Base-by-base conservation (phyloP, 2,329 filamentous ascomycete genomes). In the Chaetomiaceae sp. region DNA sequence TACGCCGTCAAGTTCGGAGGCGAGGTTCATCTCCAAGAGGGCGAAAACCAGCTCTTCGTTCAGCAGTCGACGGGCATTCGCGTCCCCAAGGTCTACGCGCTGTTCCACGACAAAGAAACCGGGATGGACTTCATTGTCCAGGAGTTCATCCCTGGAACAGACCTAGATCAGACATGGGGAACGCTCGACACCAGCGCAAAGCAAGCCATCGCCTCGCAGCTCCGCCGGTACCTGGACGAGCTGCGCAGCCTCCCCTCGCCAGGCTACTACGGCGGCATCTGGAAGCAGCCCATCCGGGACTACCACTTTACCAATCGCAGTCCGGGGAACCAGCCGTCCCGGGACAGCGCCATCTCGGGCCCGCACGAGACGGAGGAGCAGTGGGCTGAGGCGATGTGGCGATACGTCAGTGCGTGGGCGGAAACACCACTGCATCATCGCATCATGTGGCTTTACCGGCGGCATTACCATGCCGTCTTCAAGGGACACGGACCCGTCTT, bases 101-200 rank as follows among this genome's bases (percentile, higher is more conserved):
- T n/a, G n/a, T n/a, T n/a, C n/a, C n/a, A n/a, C n/a, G n/a, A n/a
- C n/a, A n/a, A n/a, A n/a, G n/a, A n/a, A n/a, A n/a, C n/a, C n/a
- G n/a, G n/a, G n/a, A n/a, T n/a, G n/a, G 15, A n/a, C 11, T 46
- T 41, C 38, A 36, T 46, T n/a, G 32, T 46, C 4, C 20, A 29
- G 38, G 43, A 46, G 30, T 46, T 36, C 19, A 46, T 46, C 43
- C 37, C 43, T 7, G 43, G 43, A 22, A 6, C 6, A 17, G 30
- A 12, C 32, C 30, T 39, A 1, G 11, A 9, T 10, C 1, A 3
- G 14, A n/a, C n/a, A 1, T 40, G 37, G 37, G 3, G 7, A 3
- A 18, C 1, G 1, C 37, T 46, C 32, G 10, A 14, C 17, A 2
- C 37, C 3, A 4, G 15, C 22, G 38, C 35, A 17, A 46, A 40